Evolutionary conservation across 2,329 filamentous ascomycete genomes (phyloP).

Genomic region (Trichophyton benhamiae): DNA sequence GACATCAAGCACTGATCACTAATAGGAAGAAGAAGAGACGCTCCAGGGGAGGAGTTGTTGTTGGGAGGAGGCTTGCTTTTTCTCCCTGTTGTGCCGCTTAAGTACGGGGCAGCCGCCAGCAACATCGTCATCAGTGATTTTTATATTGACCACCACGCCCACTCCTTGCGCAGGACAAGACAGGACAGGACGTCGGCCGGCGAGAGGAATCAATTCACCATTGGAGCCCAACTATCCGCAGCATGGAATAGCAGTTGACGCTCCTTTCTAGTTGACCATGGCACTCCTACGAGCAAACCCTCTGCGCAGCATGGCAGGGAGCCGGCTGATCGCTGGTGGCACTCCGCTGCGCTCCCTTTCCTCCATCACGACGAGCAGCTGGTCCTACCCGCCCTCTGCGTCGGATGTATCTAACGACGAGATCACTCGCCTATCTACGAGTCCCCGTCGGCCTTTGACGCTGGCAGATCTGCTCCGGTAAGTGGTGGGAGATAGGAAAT

Average conservation of each 20-base stretch:
- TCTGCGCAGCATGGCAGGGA: not conserved
- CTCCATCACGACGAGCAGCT: constrained; percentile 15
- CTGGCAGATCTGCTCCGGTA: constrained; percentile 82
- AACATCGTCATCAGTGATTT: not conserved
- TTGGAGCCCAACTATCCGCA: not conserved
- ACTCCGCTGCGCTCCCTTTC: not conserved
- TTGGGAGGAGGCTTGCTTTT: not conserved
- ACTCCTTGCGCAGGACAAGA: not conserved
- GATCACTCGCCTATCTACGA: constrained; percentile 63
- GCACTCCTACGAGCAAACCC: not conserved
- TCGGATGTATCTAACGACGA: constrained; percentile 57
- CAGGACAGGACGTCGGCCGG: not conserved
- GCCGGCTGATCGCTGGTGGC: not conserved
- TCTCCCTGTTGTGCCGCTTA: not conserved
- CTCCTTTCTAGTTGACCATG: not conserved
- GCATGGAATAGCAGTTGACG: constrained; percentile 1
- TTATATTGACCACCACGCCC: not conserved
- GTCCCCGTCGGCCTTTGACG: constrained; percentile 67
- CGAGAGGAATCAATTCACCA: not conserved
- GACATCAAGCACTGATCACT: no score
- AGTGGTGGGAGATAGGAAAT: constrained; percentile 13
- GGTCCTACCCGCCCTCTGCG: constrained; percentile 35
- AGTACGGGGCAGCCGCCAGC: not conserved
- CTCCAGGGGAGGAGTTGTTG: not conserved
- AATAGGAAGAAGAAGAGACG: not conserved